Evolutionary conservation across 176 grass and related monocot genomes (phyloP).

Genomic region (Carex scoparia): DNA sequence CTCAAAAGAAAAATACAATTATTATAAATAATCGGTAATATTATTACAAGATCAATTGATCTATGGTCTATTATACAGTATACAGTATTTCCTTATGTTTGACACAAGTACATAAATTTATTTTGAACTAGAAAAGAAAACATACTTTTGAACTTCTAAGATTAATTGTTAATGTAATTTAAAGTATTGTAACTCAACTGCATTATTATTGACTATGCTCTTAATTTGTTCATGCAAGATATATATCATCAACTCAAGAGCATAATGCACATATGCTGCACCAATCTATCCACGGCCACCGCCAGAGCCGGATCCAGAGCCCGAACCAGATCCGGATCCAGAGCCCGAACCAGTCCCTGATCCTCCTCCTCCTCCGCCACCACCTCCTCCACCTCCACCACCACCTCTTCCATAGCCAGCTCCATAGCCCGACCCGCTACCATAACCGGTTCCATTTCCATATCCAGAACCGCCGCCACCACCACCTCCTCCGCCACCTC

Average conservation of each 20-base stretch:
- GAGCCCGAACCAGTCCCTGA: not conserved
- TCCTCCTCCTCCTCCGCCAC: not conserved
- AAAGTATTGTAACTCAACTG: not conserved
- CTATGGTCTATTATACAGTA: not conserved
- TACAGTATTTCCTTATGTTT: not conserved
- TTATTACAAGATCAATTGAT: not conserved
- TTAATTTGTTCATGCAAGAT: not conserved
- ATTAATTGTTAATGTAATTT: not conserved
- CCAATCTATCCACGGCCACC: constrained; percentile 8
- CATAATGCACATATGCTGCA: not conserved
- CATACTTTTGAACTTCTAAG: not conserved
- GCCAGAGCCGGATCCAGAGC: constrained; percentile 23
- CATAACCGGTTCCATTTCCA: constrained; percentile 22
- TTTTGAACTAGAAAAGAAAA: not conserved
- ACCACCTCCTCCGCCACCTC: not conserved
- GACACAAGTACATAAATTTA: not conserved
- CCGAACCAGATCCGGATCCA: constrained; percentile 12
- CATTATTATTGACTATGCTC: not conserved
- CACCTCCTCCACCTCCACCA: not conserved
- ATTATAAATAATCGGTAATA: not conserved
- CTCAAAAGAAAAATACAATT: not conserved
- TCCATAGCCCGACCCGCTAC: constrained; percentile 18
- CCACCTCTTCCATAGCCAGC: constrained; percentile 11
- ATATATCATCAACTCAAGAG: not conserved
- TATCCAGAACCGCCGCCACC: not conserved